Evolutionary conservation across 768 basidiomycete species (phyloP).

Genomic region (Leucocoprinus leucothites): DNA sequence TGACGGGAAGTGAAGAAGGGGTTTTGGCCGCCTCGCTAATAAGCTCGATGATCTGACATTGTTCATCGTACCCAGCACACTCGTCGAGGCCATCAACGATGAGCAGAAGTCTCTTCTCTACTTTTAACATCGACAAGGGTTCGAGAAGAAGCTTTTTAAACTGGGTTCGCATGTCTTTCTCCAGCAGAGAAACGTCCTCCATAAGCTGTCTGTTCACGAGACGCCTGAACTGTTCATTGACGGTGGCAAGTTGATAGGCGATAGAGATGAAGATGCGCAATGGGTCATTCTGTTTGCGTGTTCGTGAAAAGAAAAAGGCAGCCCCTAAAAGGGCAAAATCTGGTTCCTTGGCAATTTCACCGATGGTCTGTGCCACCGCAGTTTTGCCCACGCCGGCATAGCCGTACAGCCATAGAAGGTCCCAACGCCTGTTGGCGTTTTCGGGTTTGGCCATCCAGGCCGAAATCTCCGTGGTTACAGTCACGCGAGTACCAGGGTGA

Average conservation of each 20-base stretch:
- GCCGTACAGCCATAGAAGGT: not conserved
- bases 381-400: conserved; percentile 10
- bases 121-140: not conserved
- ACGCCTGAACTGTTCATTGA: not conserved
- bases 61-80: conserved; percentile 10
- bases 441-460: not conserved
- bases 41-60: conserved; percentile 9
- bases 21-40: conserved; percentile 3
- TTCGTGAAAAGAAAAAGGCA: conserved; percentile 13
- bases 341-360: not conserved
- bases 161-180: conserved; percentile 3
- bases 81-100: conserved; percentile 16
- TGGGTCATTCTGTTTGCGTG: conserved; percentile 4
- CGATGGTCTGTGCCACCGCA: conserved; percentile 12
- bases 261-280: conserved; percentile 12
- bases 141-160: conserved; percentile 5
- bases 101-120: not conserved
- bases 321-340: conserved; percentile 1
- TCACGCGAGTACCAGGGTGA: conserved; percentile 8
- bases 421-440: not conserved
- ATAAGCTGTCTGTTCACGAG: conserved; percentile 1
- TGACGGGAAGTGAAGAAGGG: conserved; percentile 5
- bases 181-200: not conserved
- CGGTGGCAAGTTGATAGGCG: conserved; percentile 10
- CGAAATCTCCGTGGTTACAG: not conserved